These are phyloP conservation scores for Lippia alba DNA, from an alignment of 305 asterid genomes.

Conservation along the genomic window DNA sequence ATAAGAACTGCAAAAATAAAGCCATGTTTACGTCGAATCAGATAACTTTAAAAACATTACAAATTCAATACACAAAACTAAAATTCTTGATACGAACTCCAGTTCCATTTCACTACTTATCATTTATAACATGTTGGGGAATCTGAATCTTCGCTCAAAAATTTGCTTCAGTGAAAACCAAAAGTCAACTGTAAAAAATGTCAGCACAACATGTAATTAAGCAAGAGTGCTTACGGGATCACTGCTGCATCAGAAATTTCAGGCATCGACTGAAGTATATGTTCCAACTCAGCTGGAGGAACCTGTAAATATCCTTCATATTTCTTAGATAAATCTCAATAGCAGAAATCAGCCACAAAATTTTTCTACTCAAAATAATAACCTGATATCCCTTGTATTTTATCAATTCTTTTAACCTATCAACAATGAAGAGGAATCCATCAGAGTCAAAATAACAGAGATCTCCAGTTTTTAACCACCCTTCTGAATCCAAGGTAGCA, in stretches of 20 bases:
- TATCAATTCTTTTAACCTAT: slow-evolving; percentile 85
- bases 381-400: slow-evolving; percentile 96
- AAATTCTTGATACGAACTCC: neutral
- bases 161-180: too few relatives aligned
- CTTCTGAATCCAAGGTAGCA: slow-evolving; percentile 73
- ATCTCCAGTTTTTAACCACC: slow-evolving; percentile 96
- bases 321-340: slow-evolving; percentile 9
- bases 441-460: slow-evolving; percentile 82
- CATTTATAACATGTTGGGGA: neutral
- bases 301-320: slow-evolving; percentile 53
- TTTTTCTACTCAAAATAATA: neutral
- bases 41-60: too few relatives aligned
- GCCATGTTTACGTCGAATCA: too few relatives aligned
- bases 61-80: neutral
- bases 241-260: slow-evolving; percentile 90
- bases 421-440: slow-evolving; percentile 83
- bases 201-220: neutral
- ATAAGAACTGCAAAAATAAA: too few relatives aligned
- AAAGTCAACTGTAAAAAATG: neutral
- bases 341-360: neutral
- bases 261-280: slow-evolving; percentile 72
- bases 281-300: slow-evolving; percentile 93
- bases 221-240: slow-evolving; percentile 65
- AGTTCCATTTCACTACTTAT: neutral
- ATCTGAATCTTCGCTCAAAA: neutral